Evolutionary conservation across 768 basidiomycete species (phyloP).

Genomic region (Lentinula sp.): DNA sequence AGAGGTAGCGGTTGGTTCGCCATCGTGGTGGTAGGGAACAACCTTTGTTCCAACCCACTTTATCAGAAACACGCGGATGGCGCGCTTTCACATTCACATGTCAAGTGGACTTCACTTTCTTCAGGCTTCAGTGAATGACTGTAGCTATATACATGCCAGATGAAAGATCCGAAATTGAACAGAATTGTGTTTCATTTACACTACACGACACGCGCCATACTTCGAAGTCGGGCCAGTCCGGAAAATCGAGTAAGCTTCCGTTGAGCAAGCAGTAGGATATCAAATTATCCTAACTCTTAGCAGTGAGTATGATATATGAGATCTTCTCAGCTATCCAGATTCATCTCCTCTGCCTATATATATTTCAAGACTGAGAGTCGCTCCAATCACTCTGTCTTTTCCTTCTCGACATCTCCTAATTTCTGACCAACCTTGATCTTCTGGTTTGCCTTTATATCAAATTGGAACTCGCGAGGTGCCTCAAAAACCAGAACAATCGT

Average conservation of each 20-base stretch:
- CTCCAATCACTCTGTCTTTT: background rate
- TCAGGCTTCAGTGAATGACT: no score
- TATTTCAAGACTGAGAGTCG: no score
- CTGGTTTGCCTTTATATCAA: conserved; percentile 69
- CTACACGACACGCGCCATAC: no score
- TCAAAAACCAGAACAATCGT: conserved; percentile 97
- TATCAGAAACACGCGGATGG: background rate
- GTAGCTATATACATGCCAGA: no score
- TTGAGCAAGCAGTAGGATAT: background rate
- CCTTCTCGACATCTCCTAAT: conserved; percentile 52
- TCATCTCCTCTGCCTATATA: no score
- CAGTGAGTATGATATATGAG: background rate
- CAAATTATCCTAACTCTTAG: background rate
- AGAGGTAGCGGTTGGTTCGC: background rate
- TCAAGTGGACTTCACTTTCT: no score
- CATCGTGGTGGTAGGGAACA: background rate
- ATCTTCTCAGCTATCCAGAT: background rate
- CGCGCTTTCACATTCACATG: no score
- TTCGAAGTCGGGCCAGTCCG: no score
- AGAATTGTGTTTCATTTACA: no score
- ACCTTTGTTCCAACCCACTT: background rate
- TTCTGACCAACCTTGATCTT: conserved; percentile 84
- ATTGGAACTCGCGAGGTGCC: conserved; percentile 81
- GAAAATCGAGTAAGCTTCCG: background rate
- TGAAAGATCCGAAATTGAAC: no score